A percentile compares a stretch with the other conserved stretches of the same genome.
These are phyloP conservation scores for Trichoderma semiorbis DNA, from an alignment of 2,329 filamentous ascomycete species.

Conservation along the genomic window DNA sequence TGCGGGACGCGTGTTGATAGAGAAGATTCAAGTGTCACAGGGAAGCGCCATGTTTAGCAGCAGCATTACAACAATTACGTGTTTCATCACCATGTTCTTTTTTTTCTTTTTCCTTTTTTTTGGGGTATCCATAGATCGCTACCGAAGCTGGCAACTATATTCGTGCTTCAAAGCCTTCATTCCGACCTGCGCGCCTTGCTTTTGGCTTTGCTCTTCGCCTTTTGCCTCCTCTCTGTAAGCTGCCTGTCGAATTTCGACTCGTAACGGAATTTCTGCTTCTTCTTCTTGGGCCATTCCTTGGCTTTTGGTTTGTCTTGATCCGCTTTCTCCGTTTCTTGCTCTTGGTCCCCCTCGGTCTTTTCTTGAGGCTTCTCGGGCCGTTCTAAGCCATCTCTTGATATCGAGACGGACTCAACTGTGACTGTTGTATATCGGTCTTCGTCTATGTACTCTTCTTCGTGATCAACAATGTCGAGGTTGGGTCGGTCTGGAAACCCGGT, in stretches of 20 bases:
- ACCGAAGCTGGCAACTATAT: background rate
- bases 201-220: conserved; percentile 62
- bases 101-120: conserved; percentile 28
- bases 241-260: conserved; percentile 84
- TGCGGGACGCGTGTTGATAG: conserved; percentile 24
- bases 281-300: conserved; percentile 60
- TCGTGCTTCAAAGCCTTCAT: background rate
- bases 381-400: conserved; percentile 69
- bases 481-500: conserved; percentile 58
- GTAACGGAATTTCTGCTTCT: conserved; percentile 90
- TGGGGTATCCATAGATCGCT: conserved; percentile 32
- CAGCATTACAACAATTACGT: conserved; percentile 28
- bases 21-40: conserved; percentile 26
- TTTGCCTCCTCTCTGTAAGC: conserved; percentile 66
- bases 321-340: conserved; percentile 27
- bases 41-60: conserved; percentile 30
- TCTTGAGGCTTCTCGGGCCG: conserved; percentile 43
- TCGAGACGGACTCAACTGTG: conserved; percentile 82
- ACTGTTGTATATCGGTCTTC: conserved; percentile 96
- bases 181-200: conserved; percentile 38
- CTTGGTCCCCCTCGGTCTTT: conserved; percentile 37
- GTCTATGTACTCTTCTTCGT: conserved; percentile 92
- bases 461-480: conserved; percentile 57
- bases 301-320: conserved; percentile 31
- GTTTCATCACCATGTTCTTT: conserved; percentile 27